Percentiles rank a stretch among this genome's conserved stretches.
Evolutionary conservation across 2,329 filamentous ascomycete genomes (phyloP).

Genomic region (Trichoderma breve): DNA sequence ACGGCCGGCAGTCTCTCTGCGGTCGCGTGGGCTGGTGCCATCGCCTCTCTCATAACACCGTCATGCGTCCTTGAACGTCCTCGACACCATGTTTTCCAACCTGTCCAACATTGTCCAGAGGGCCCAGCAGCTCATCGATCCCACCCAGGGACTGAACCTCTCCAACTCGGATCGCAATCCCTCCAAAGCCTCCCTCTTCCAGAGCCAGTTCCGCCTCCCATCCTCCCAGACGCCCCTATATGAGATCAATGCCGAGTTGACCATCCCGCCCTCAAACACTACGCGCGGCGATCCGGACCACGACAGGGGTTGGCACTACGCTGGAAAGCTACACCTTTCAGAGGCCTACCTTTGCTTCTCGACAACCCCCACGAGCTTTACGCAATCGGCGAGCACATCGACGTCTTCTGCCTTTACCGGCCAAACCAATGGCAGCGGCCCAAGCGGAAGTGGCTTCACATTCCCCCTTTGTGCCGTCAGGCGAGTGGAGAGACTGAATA

Average conservation of each 20-base stretch:
- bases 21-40: constrained; percentile 13
- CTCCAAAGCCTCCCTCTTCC: constrained; percentile 89
- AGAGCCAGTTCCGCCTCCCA: constrained; percentile 93
- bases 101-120: constrained; percentile 84
- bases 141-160: constrained; percentile 71
- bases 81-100: constrained; percentile 57
- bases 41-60: constrained; percentile 27
- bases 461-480: constrained; percentile 89
- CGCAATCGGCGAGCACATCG: constrained; percentile 73
- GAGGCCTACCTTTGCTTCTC: constrained; percentile 97
- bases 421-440: constrained; percentile 88
- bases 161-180: constrained; percentile 75
- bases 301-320: constrained; percentile 80
- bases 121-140: constrained; percentile 92
- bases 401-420: constrained; percentile 85
- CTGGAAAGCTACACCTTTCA: constrained; percentile 88
- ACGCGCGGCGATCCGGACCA: constrained; percentile 69
- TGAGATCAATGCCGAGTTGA: constrained; percentile 95
- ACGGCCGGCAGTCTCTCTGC: constrained; percentile 17
- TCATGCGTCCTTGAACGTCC: constrained; percentile 39
- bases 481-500: constrained; percentile 88
- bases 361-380: constrained; percentile 84
- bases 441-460: constrained; percentile 93
- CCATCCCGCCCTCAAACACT: constrained; percentile 71
- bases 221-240: constrained; percentile 88